Base-by-base conservation (phyloP, 257 asterid species). In the Penstemon davidsonii region DNA sequence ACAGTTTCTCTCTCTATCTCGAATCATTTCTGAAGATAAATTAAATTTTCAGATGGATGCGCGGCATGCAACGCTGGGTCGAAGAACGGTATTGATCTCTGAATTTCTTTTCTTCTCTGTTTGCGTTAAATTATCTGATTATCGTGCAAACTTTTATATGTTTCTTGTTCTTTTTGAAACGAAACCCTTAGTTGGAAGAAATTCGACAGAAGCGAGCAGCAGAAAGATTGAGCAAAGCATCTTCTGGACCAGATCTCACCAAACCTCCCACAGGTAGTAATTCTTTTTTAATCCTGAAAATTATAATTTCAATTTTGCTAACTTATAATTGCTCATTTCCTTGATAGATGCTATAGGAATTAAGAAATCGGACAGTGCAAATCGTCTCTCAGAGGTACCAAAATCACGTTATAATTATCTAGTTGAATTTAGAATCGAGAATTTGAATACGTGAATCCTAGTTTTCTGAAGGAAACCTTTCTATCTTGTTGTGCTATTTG, bases 141-240 rank as follows among this genome's bases (percentile, higher is more conserved):
- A 39, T 10, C 41, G 8, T 67, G 4, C 49, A 5, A 7, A 55
- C 38, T 5, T 60, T 69, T 39, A 25, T 25, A 1, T 25, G 33
- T 25, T 2, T 25, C 33, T 3, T 19, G 57, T 40, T 8, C n/a
- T 55, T 71, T 55, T n/a, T 7, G 3, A 1, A 51, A 54, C 41
- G 9, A 19, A 42, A 9, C 67, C 45, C 19, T 64, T 88, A 92
- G 99, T 55, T 93, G 87, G 97, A 87, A 72, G 99, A 91, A 58
- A 93, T 93, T 91, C 96, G 99, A 9, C 96, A 81, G 79, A 93
- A 87, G 83, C 88, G 99, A 71, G 96, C 97, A 3, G 96, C 96
- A 40, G 96, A 91, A 79, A 77, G 92, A 73, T 75, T 88, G 82
- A 84, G 85, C 86, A 88, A 94, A 79, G 75, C 81, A 5, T 59